A percentile compares a stretch with the other conserved stretches of the same genome.
phyloP scores from a whole-genome alignment of 805 yeast species.

The Yarrowia hollandica region DNA sequence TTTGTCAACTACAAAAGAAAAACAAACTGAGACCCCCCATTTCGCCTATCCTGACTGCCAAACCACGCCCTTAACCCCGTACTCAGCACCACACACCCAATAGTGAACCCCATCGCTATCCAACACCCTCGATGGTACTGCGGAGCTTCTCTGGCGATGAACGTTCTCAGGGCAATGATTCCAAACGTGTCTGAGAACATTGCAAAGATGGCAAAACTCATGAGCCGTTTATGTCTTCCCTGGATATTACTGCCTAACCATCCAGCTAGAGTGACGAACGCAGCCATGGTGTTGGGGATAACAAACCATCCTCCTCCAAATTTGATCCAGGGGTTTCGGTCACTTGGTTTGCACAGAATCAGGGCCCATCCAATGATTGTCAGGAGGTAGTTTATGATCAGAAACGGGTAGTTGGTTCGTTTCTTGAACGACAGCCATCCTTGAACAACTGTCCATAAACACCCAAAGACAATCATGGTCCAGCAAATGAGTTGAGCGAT shows the following conservation, averaged over 20 bases:
- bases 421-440: neutral
- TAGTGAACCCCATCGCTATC: neutral
- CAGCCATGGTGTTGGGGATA: neutral
- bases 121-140: conserved; percentile 3
- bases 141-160: neutral
- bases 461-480: conserved; percentile 5
- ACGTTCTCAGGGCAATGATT: neutral
- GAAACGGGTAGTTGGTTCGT: neutral
- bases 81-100: neutral
- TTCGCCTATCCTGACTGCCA: neutral
- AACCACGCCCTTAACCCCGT: neutral
- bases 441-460: neutral
- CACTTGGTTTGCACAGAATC: neutral
- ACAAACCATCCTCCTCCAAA: conserved; percentile 16
- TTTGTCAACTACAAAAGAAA: neutral
- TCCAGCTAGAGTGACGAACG: neutral
- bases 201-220: conserved; percentile 5
- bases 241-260: neutral
- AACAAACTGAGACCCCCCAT: neutral
- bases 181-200: neutral
- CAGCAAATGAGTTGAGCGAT: conserved; percentile 1
- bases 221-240: neutral
- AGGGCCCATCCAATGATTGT: conserved; percentile 1
- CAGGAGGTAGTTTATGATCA: neutral
- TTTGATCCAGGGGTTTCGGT: neutral